Conservation (phyloP, 2,329 filamentous ascomycete species). For the Graphilbum fragrans region DNA sequence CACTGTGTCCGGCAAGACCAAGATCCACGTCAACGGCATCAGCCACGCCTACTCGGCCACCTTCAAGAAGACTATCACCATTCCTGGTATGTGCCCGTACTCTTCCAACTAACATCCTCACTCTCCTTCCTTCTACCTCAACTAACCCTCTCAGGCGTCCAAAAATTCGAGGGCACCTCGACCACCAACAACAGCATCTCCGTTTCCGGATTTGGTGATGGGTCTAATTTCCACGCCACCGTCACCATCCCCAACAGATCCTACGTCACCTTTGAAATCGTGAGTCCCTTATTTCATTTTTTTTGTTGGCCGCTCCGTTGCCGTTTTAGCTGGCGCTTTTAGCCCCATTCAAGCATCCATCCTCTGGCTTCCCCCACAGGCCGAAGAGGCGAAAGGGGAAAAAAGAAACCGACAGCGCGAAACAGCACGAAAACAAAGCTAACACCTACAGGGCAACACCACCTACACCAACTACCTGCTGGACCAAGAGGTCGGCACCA, state of each 20-base stretch:
- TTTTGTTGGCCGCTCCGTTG: neutral
- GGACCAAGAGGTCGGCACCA: constrained; percentile 36
- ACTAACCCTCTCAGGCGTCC: constrained; percentile 28
- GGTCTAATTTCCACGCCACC: constrained; percentile 49
- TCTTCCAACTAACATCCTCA: neutral
- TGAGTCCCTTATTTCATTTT: constrained; percentile 25
- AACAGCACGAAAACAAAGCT: no score
- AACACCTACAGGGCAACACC: constrained; percentile 49
- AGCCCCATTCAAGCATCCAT: neutral
- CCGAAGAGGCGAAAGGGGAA: neutral
- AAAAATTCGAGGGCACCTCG: constrained; percentile 41
- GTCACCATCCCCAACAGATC: constrained; percentile 53
- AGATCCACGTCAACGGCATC: constrained; percentile 37
- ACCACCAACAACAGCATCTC: constrained; percentile 38
- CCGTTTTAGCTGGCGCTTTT: no score
- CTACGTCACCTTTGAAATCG: constrained; percentile 50
- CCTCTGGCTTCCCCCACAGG: neutral
- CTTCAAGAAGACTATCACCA: constrained; percentile 42
- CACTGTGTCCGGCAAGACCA: constrained; percentile 38
- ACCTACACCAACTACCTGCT: constrained; percentile 47
- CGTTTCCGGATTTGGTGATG: constrained; percentile 23
- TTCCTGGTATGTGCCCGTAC: constrained; percentile 23
- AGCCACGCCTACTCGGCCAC: constrained; percentile 33
- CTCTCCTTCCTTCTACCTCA: neutral
- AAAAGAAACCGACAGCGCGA: no score